Conservation (phyloP, 805 yeast species). For the Scheffersomyces lignosus region DNA sequence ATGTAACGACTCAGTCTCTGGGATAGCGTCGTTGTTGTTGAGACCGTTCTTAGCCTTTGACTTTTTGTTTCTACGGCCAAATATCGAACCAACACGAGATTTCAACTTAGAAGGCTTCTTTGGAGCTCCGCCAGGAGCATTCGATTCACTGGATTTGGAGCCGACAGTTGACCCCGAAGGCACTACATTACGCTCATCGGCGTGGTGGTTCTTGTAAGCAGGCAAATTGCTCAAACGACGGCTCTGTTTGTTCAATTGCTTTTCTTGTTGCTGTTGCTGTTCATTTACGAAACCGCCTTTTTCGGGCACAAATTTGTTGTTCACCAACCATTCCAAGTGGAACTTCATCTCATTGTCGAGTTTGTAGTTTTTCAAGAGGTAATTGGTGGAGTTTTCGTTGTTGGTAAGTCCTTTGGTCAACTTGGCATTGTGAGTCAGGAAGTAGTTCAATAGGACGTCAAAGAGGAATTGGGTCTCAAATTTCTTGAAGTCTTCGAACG, state of each 20-base stretch:
- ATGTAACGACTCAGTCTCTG: slow-evolving; percentile 32
- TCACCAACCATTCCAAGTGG: slow-evolving; percentile 35
- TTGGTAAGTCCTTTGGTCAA: slow-evolving; percentile 23
- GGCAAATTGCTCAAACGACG: too few relatives aligned
- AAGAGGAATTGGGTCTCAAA: slow-evolving; percentile 55
- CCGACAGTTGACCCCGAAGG: too few relatives aligned
- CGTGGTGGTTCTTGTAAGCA: not conserved
- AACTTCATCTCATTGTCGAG: slow-evolving; percentile 37
- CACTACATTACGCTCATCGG: slow-evolving; percentile 1
- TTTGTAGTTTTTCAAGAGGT: slow-evolving; percentile 51
- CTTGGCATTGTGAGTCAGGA: slow-evolving; percentile 33
- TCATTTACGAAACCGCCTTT: slow-evolving; percentile 8
- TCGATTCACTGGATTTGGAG: slow-evolving; percentile 11
- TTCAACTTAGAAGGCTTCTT: slow-evolving; percentile 47
- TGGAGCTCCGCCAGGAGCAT: slow-evolving; percentile 17
- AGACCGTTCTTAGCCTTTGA: slow-evolving; percentile 16
- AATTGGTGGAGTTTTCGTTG: slow-evolving; percentile 66
- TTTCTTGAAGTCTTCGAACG: slow-evolving; percentile 71
- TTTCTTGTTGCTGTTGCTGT: slow-evolving; percentile 11
- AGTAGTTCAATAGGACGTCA: slow-evolving; percentile 65
- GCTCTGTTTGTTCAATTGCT: slow-evolving; percentile 3
- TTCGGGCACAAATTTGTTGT: slow-evolving; percentile 19
- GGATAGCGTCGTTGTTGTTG: slow-evolving; percentile 23
- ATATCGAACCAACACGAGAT: slow-evolving; percentile 75
- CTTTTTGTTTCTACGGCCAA: slow-evolving; percentile 58